These are phyloP conservation scores for Cucumis sativus DNA, from an alignment of 306 rosid genomes.

Conservation along the genomic window Cucumber_9930_V3 NC_026658.2:21501001-21501500, in stretches of 20 bases:
- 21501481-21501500: too few species aligned
- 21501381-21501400: neutral
- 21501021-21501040: neutral
- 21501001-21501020: too few species aligned
- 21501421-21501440: neutral
- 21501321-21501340: neutral
- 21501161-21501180: constrained; percentile 56
- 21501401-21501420: neutral
- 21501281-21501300: neutral
- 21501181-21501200: constrained; percentile 43
- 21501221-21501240: constrained; percentile 29
- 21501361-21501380: neutral
- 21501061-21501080: constrained; percentile 61
- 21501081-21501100: constrained; percentile 54
- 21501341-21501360: neutral
- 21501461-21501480: too few species aligned
- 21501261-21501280: constrained; percentile 18
- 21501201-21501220: constrained; percentile 31
- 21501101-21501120: constrained; percentile 55
- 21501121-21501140: constrained; percentile 32
- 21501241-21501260: constrained; percentile 28
- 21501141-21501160: constrained; percentile 66
- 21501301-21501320: neutral
- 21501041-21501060: constrained; percentile 17
- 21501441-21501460: neutral